Conservation (phyloP, 768 basidiomycete species). For the Tylopilus cervinicoccineus region DNA sequence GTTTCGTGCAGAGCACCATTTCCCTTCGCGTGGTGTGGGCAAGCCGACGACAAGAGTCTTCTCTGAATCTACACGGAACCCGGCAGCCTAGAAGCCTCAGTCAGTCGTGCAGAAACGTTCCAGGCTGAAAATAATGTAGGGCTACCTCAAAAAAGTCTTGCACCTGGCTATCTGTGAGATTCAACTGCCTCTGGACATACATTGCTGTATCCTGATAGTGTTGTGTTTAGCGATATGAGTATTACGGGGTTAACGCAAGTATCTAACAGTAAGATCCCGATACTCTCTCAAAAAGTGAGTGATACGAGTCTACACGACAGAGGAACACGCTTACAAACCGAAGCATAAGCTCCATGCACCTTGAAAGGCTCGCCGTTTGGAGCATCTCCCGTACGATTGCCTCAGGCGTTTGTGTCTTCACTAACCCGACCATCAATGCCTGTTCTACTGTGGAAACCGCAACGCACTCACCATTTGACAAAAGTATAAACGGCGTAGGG, state of each 20-base stretch:
- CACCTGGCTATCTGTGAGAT: conserved; percentile 35
- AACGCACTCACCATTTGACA: conserved; percentile 40
- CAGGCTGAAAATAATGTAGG: neutral
- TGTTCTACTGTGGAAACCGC: neutral
- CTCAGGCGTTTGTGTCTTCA: conserved; percentile 41
- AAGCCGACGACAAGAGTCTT: conserved; percentile 43
- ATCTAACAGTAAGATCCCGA: conserved; percentile 36
- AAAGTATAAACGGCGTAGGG: conserved; percentile 47
- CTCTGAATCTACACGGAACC: conserved; percentile 38
- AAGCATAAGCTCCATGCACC: conserved; percentile 33
- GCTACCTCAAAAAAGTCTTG: conserved; percentile 47
- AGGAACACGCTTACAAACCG: conserved; percentile 27
- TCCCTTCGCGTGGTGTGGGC: conserved; percentile 36
- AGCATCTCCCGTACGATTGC: conserved; percentile 35
- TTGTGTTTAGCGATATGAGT: neutral
- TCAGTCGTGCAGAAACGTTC: neutral
- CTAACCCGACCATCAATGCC: conserved; percentile 21
- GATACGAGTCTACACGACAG: neutral
- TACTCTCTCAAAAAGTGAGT: conserved; percentile 30
- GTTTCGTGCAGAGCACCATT: conserved; percentile 36
- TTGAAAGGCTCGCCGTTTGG: conserved; percentile 34
- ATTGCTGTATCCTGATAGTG: conserved; percentile 37
- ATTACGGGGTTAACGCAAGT: neutral
- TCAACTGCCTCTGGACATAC: conserved; percentile 42
- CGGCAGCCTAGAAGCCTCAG: conserved; percentile 31